phyloP scores from a whole-genome alignment of 495 filamentous ascomycete species.

The Trichoderma gamsii region DNA sequence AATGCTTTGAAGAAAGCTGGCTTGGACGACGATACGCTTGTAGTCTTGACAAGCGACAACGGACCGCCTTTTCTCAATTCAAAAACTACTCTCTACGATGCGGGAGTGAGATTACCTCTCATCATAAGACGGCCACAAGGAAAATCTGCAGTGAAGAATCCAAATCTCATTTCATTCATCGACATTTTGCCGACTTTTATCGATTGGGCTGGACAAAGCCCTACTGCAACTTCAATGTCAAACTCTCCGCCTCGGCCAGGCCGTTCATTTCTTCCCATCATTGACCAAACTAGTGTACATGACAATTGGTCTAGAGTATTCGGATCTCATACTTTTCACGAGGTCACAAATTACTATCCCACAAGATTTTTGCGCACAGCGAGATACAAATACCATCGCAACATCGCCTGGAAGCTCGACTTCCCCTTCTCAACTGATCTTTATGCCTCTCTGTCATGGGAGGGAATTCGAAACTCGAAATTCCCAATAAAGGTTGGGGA shows the following conservation, averaged over 20 bases:
- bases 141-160: slow-evolving; percentile 27
- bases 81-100: slow-evolving; percentile 44
- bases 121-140: slow-evolving; percentile 32
- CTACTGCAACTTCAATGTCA: not conserved
- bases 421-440: slow-evolving; percentile 44
- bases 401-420: slow-evolving; percentile 40
- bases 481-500: slow-evolving; percentile 28
- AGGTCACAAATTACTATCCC: slow-evolving; percentile 44
- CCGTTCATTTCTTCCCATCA: slow-evolving; percentile 35
- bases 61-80: slow-evolving; percentile 45
- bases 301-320: slow-evolving; percentile 32
- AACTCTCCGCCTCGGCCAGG: slow-evolving; percentile 21
- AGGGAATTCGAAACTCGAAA: slow-evolving; percentile 34
- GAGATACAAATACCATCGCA: slow-evolving; percentile 43
- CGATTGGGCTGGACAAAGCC: slow-evolving; percentile 29
- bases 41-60: slow-evolving; percentile 44
- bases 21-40: slow-evolving; percentile 32
- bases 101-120: slow-evolving; percentile 39
- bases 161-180: slow-evolving; percentile 42
- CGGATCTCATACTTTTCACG: slow-evolving; percentile 47
- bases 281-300: slow-evolving; percentile 20
- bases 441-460: slow-evolving; percentile 38
- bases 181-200: slow-evolving; percentile 42
- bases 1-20: slow-evolving; percentile 29
- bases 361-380: slow-evolving; percentile 38